Percentiles rank a stretch among this genome's conserved stretches.
phyloP scores from a whole-genome alignment of 1,284 basidiomycete genomes.

The Pterulicium gracile region DNA sequence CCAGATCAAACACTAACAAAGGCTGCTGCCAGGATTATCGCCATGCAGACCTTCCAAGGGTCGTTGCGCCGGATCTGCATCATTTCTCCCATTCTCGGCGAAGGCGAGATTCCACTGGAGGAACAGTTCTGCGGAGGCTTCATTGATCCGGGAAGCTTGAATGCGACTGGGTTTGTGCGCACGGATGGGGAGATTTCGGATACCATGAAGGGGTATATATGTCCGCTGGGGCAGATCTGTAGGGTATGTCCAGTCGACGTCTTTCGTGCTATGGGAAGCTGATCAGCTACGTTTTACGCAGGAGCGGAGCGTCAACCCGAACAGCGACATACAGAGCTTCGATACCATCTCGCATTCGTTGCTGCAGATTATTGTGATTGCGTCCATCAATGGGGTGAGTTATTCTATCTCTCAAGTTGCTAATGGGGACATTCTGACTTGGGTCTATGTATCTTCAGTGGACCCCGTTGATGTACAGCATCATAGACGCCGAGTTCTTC shows the following conservation, averaged over 20 bases:
- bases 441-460: conserved; percentile 31
- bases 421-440: conserved; percentile 3
- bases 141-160: conserved; percentile 46
- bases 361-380: conserved; percentile 81
- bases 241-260: conserved; percentile 28
- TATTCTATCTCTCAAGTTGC: conserved; percentile 1
- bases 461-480: conserved; percentile 78
- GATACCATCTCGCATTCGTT: conserved; percentile 83
- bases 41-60: conserved; percentile 84
- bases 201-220: conserved; percentile 65
- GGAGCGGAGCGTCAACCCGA: conserved; percentile 63
- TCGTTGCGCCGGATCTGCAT: conserved; percentile 63
- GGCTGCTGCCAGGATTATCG: conserved; percentile 55
- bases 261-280: background rate
- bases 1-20: background rate
- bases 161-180: conserved; percentile 35
- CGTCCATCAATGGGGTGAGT: conserved; percentile 68
- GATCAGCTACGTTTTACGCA: conserved; percentile 6
- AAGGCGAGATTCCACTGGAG: conserved; percentile 31
- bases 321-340: conserved; percentile 68
- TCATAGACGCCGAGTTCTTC: conserved; percentile 91
- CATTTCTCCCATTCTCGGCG: conserved; percentile 38
- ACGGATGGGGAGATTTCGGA: conserved; percentile 22
- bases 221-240: conserved; percentile 76
- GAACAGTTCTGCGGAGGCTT: conserved; percentile 71